Evolutionary conservation across 2,329 filamentous ascomycete species (phyloP).

Genomic region (Aspergillus phoenicis): DNA sequence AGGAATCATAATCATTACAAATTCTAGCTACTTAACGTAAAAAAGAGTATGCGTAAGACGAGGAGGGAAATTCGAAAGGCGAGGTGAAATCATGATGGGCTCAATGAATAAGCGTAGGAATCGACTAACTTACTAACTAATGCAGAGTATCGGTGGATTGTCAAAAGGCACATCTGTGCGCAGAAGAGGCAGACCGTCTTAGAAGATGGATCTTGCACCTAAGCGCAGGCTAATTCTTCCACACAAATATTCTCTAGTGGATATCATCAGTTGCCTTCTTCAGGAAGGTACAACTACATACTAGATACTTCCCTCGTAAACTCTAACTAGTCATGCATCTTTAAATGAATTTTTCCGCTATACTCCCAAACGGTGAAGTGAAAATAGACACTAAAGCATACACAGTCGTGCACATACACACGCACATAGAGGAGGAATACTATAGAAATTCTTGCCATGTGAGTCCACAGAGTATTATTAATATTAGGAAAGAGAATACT

Average conservation of each 20-base stretch:
- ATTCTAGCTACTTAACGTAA: not conserved
- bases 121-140: constrained; percentile 5
- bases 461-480: not conserved
- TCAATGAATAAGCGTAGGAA: not conserved
- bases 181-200: constrained; percentile 1
- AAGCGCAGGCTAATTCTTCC: not conserved
- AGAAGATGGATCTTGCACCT: not conserved
- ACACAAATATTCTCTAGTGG: not conserved
- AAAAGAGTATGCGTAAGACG: not conserved
- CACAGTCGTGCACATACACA: too few relatives aligned
- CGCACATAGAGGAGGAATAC: too few relatives aligned
- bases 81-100: not conserved
- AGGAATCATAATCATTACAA: not conserved
- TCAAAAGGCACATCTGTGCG: not conserved
- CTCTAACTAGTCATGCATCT: not conserved
- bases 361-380: not conserved
- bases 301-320: not conserved
- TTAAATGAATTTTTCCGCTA: not conserved
- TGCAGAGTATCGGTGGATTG: not conserved
- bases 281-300: too few relatives aligned
- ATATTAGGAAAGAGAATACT: not conserved
- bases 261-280: not conserved
- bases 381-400: too few relatives aligned
- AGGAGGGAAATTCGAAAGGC: not conserved
- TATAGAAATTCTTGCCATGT: too few relatives aligned